phyloP scores from a whole-genome alignment of 768 basidiomycete genomes.

The Kwoniella dejecticola region DNA sequence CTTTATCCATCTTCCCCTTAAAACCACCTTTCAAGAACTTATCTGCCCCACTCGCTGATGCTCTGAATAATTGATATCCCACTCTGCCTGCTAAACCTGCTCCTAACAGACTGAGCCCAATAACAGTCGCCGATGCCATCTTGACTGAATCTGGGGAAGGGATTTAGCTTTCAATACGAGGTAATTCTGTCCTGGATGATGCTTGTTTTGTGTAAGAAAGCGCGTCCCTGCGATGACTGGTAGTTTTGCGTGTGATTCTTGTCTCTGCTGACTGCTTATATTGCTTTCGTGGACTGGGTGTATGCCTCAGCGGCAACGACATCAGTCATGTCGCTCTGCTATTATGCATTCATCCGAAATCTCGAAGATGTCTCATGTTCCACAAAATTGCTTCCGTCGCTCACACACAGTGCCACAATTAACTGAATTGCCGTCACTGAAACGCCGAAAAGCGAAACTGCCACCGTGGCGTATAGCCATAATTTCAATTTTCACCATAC shows the following conservation, averaged over 20 bases:
- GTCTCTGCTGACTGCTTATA: no score
- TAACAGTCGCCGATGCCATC: constrained; percentile 49
- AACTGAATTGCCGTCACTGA: neutral
- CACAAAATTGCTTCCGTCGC: constrained; percentile 4
- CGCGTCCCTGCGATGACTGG: no score
- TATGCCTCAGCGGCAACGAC: neutral
- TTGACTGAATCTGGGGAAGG: neutral
- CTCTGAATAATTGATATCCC: constrained; percentile 39
- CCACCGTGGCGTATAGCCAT: no score
- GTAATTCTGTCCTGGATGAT: no score
- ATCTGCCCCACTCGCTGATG: constrained; percentile 61
- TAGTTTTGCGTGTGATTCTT: no score
- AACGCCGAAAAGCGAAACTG: constrained; percentile 24
- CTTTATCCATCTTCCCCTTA: constrained; percentile 91
- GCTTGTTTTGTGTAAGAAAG: no score
- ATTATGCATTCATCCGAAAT: neutral
- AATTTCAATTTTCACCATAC: neutral
- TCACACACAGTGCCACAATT: constrained; percentile 16
- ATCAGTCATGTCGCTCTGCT: neutral
- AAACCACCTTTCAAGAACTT: constrained; percentile 94
- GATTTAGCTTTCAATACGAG: no score
- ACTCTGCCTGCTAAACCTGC: constrained; percentile 52
- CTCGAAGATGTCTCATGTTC: neutral
- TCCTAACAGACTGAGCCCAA: constrained; percentile 51
- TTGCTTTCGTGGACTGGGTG: no score